Evolutionary conservation across 495 filamentous ascomycete species (phyloP).

Genomic region (Tuber umbilicatum): DNA sequence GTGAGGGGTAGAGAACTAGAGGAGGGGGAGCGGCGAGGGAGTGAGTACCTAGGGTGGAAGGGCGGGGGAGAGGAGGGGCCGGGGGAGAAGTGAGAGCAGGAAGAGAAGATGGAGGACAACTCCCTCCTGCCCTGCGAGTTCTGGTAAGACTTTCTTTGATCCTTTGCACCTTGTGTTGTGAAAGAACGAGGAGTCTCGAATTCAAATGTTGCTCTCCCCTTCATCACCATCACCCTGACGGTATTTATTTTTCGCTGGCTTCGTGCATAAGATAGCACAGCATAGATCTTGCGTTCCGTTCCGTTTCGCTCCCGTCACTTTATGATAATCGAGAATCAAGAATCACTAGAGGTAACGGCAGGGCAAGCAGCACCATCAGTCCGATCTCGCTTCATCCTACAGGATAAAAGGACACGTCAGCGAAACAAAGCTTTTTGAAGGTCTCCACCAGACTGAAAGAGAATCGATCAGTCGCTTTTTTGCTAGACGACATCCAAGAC

Average conservation of each 20-base stretch:
- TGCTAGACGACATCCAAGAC: not conserved
- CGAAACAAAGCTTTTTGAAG: not conserved
- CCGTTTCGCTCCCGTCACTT: constrained; percentile 2
- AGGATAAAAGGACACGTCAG: constrained; percentile 4
- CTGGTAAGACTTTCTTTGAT: not conserved
- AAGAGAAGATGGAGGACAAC: not conserved
- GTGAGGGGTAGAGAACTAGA: not conserved
- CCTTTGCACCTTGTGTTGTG: not conserved
- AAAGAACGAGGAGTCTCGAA: not conserved
- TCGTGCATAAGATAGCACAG: constrained; percentile 5
- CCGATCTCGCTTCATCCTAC: not conserved
- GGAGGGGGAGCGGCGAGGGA: not conserved
- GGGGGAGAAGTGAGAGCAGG: not conserved
- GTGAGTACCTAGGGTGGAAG: not conserved
- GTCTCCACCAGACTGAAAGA: not conserved
- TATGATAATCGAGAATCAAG: not conserved
- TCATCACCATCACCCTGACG: not conserved
- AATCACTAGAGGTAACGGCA: not conserved
- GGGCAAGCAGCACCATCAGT: not conserved
- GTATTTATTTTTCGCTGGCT: not conserved
- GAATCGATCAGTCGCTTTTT: constrained; percentile 7
- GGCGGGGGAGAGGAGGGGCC: not conserved
- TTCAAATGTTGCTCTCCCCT: constrained; percentile 1
- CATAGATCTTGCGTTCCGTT: constrained; percentile 2
- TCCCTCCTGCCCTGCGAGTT: not conserved